Evolutionary conservation across 2,329 filamentous ascomycete species (phyloP).

Genomic region (Phoma sp.): DNA sequence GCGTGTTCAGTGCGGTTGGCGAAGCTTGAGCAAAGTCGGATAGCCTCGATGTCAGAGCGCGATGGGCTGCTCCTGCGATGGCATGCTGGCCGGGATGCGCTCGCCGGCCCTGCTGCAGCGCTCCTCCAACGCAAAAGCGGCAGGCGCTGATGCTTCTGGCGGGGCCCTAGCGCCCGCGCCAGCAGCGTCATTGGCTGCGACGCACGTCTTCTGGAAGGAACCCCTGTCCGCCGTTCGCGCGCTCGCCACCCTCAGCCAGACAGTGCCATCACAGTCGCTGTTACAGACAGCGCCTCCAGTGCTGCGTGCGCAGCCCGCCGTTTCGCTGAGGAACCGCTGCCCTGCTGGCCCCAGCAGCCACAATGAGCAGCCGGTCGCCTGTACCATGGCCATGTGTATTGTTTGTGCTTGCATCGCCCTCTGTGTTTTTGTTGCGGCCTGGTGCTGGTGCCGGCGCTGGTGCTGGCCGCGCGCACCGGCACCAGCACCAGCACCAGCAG

Average conservation of each 20-base stretch:
- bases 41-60: slow-evolving; percentile 20
- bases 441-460: too few species aligned
- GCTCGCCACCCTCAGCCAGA: slow-evolving; percentile 17
- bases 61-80: slow-evolving; percentile 2
- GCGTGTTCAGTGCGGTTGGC: slow-evolving; percentile 17
- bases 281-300: slow-evolving; percentile 16
- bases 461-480: too few species aligned
- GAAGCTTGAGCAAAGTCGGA: slow-evolving; percentile 20
- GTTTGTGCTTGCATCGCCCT: too few species aligned
- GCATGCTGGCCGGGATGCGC: slow-evolving; percentile 12
- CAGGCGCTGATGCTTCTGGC: slow-evolving; percentile 19
- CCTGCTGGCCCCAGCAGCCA: too few species aligned
- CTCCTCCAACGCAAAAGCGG: slow-evolving; percentile 18
- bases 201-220: slow-evolving; percentile 6
- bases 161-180: not conserved
- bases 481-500: not conserved
- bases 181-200: slow-evolving; percentile 6
- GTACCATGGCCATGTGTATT: too few species aligned
- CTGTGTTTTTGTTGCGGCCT: too few species aligned
- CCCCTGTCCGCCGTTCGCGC: slow-evolving; percentile 8
- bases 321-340: not conserved
- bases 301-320: slow-evolving; percentile 1
- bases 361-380: too few species aligned
- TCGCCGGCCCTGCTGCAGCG: slow-evolving; percentile 9
- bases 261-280: slow-evolving; percentile 17